Conservation (phyloP, 768 basidiomycete genomes). For the Auricularia heimuer region DNA sequence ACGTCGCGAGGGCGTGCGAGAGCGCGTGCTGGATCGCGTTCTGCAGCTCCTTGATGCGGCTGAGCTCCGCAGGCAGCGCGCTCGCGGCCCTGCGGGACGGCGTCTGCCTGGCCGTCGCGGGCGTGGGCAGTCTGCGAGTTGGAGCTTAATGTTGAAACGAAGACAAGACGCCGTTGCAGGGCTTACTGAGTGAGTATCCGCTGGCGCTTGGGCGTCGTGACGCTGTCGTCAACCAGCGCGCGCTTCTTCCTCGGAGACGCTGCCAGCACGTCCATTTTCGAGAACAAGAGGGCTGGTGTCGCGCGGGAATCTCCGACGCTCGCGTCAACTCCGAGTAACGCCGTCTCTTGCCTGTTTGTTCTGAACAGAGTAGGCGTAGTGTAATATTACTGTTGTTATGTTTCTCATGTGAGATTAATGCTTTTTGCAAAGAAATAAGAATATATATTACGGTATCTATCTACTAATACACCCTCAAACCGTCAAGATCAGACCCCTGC, state of each 20-base stretch:
- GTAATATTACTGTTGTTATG: no score
- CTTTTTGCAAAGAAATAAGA: no score
- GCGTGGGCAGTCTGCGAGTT: slow-evolving; percentile 43
- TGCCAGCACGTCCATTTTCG: not conserved
- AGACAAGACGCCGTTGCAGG: slow-evolving; percentile 13
- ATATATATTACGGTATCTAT: no score
- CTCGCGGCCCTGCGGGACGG: slow-evolving; percentile 17
- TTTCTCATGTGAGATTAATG: no score
- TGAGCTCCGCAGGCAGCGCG: slow-evolving; percentile 46
- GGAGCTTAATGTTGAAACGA: slow-evolving; percentile 4
- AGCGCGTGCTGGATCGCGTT: slow-evolving; percentile 65
- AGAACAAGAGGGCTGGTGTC: no score
- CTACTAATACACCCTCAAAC: no score
- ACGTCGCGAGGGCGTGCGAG: slow-evolving; percentile 77
- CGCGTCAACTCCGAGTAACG: no score
- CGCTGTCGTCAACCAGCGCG: slow-evolving; percentile 39
- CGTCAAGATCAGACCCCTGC: no score
- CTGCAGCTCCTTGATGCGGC: slow-evolving; percentile 54
- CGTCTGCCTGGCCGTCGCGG: slow-evolving; percentile 34
- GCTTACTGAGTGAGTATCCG: slow-evolving; percentile 39
- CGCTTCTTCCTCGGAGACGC: slow-evolving; percentile 63
- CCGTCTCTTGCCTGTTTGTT: no score
- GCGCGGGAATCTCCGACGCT: no score
- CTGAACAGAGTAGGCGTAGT: no score
- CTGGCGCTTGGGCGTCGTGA: slow-evolving; percentile 49